Conservation (phyloP, 495 filamentous ascomycete species). For the Letharia columbiana region DNA sequence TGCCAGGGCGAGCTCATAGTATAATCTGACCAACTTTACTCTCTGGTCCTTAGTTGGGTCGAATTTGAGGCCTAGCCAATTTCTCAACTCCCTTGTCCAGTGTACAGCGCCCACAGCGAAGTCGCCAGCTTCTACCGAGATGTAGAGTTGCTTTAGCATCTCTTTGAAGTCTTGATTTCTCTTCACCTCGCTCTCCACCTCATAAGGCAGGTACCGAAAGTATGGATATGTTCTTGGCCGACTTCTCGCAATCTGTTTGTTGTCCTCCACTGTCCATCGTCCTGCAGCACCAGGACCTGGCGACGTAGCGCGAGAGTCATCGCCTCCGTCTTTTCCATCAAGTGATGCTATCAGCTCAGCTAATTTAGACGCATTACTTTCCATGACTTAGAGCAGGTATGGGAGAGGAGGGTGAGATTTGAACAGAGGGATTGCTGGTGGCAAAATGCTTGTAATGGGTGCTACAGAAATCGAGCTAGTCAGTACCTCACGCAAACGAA, state of each 20-base stretch:
- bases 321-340: slow-evolving; percentile 42
- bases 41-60: slow-evolving; percentile 78
- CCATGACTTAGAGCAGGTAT: slow-evolving; percentile 16
- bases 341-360: slow-evolving; percentile 23
- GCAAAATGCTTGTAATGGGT: neutral
- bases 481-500: neutral
- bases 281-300: slow-evolving; percentile 54
- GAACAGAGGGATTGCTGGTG: neutral
- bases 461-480: neutral
- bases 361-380: slow-evolving; percentile 18
- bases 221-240: slow-evolving; percentile 90
- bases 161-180: slow-evolving; percentile 66
- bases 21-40: slow-evolving; percentile 76
- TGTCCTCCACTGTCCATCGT: slow-evolving; percentile 43
- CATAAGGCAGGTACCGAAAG: slow-evolving; percentile 77
- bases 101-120: slow-evolving; percentile 89
- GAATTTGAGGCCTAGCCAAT: slow-evolving; percentile 94
- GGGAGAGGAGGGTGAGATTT: neutral
- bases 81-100: slow-evolving; percentile 93
- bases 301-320: slow-evolving; percentile 55
- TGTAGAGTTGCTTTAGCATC: slow-evolving; percentile 86
- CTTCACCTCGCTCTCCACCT: slow-evolving; percentile 66
- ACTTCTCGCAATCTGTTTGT: slow-evolving; percentile 51
- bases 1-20: slow-evolving; percentile 88
- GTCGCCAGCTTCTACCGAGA: slow-evolving; percentile 83